Base-by-base conservation (phyloP, 768 basidiomycete genomes). In the Auriculariales sp. region DNA sequence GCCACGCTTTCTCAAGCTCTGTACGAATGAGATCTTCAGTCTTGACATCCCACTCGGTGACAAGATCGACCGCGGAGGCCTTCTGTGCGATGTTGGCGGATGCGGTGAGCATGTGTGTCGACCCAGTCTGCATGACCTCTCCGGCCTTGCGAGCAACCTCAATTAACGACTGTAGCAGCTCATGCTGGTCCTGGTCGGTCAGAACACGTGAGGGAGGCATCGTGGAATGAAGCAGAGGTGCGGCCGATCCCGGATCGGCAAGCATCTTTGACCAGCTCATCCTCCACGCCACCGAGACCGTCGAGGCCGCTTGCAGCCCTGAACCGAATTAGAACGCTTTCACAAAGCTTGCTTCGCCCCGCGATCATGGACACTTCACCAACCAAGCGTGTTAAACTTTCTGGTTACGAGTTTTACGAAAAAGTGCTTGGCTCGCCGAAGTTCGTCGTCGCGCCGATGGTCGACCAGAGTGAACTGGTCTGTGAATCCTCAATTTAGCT, bases 361-460 rank as follows among this genome's bases (percentile, higher is more conserved):
- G n/a, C n/a, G n/a, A n/a, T n/a, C n/a, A 44, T 44, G 39, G 39
- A 44, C 22, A 19, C 5, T 4, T 25, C 4, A 9, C 39, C 39
- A 5, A 25, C 39, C 12, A 25, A 19, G 22, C 39, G 39, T 25
- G 39, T 44, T 12, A 86, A 83, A 61, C 66, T 82, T 10, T 65
- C 62, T 10, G 92, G 91, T 2, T 92, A 91, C 58, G 82, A 90
- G 3, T 87, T 95, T 57, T 95, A 91, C 59, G 69, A 68, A 24
- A 68, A 79, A 50, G 75, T 88, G 1, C 71, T 97, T 24, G 83
- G 86, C 6, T 82, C 81, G 58, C 88, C 94, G 7, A 91, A 85
- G 64, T 83, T 77, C 59, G 75, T 98, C 33, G 89, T 97, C 15
- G 94, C 90, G 7, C 95, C 95, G 15, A 99, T 99, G 95, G 95